Evolutionary conservation across 495 filamentous ascomycete genomes (phyloP).

Genomic region (Poronia punctata): DNA sequence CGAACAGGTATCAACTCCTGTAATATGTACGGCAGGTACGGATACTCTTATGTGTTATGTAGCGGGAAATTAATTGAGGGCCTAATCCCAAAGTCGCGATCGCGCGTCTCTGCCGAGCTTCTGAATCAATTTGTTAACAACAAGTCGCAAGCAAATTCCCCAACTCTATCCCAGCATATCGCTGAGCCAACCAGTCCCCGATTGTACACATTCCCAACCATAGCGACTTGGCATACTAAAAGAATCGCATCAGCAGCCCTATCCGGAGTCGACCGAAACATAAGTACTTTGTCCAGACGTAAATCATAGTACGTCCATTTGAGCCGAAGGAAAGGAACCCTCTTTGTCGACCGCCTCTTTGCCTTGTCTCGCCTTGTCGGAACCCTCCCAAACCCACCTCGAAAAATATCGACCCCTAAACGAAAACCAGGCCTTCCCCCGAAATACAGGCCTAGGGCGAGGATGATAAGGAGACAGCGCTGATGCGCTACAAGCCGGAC

Average conservation of each 20-base stretch:
- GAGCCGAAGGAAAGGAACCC: background rate
- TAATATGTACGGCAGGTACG: background rate
- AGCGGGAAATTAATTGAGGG: conserved; percentile 3
- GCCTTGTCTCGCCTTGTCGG: conserved; percentile 1
- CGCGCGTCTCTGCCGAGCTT: conserved; percentile 15
- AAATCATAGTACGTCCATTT: conserved; percentile 4
- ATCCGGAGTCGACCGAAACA: conserved; percentile 4
- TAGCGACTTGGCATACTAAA: background rate
- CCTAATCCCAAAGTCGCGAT: conserved; percentile 21
- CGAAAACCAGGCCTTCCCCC: background rate
- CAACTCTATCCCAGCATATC: conserved; percentile 20
- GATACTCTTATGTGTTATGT: background rate
- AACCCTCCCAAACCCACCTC: background rate
- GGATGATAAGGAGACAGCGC: conserved; percentile 10
- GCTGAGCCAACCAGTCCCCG: conserved; percentile 16
- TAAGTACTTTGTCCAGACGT: conserved; percentile 3
- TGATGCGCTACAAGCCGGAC: conserved; percentile 10
- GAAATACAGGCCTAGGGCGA: conserved; percentile 1
- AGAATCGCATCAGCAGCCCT: conserved; percentile 5
- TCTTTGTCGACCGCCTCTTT: conserved; percentile 15
- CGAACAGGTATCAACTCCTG: no score
- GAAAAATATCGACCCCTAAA: background rate
- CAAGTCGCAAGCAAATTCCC: conserved; percentile 21
- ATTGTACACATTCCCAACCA: conserved; percentile 11
- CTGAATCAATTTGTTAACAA: conserved; percentile 8